These are phyloP conservation scores for Pseudozyma sp. DNA, from an alignment of 1,284 basidiomycete species.

Conservation along the genomic window DNA sequence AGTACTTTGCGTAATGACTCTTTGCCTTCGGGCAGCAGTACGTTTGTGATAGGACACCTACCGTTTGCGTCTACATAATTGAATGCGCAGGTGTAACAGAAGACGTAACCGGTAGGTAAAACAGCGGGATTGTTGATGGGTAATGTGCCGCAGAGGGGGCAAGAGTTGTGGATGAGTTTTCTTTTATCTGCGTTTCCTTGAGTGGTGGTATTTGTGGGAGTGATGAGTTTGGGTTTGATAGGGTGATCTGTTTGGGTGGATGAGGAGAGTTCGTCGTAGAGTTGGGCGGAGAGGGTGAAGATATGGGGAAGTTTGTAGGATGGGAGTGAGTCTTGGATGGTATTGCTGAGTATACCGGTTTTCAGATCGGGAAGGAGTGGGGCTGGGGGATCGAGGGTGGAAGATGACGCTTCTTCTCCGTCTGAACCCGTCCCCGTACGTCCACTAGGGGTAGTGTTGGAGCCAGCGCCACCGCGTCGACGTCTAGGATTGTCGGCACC, in stretches of 20 bases:
- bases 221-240: neutral
- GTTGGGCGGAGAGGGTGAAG: slow-evolving; percentile 22
- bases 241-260: neutral
- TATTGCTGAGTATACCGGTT: neutral
- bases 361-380: slow-evolving; percentile 20
- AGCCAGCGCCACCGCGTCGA: slow-evolving; percentile 33
- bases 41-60: slow-evolving; percentile 86
- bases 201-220: slow-evolving; percentile 43
- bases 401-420: slow-evolving; percentile 13
- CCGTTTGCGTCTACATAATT: slow-evolving; percentile 82
- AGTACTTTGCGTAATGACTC: slow-evolving; percentile 81
- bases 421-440: neutral
- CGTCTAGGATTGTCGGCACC: slow-evolving; percentile 83
- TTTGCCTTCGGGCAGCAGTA: slow-evolving; percentile 80
- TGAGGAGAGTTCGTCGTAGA: slow-evolving; percentile 26
- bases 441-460: slow-evolving; percentile 71
- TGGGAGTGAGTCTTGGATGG: neutral
- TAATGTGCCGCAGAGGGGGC: slow-evolving; percentile 80
- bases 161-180: slow-evolving; percentile 77
- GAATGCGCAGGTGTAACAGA: slow-evolving; percentile 92
- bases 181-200: slow-evolving; percentile 3
- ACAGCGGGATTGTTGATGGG: slow-evolving; percentile 88
- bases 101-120: slow-evolving; percentile 91
- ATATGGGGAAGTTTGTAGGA: slow-evolving; percentile 28
- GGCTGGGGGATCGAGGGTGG: slow-evolving; percentile 18